Evolutionary conservation across 805 yeast species (phyloP).

Genomic region (fission yeast (Schizosaccharomyces pombe)): ASM294v3 CU329670.1:888501-889000

Average conservation of each 20-base stretch:
- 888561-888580: constrained; percentile 32
- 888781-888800: constrained; percentile 89
- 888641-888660: constrained; percentile 71
- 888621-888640: constrained; percentile 80
- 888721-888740: constrained; percentile 74
- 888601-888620: constrained; percentile 76
- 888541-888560: constrained; percentile 71
- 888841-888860: constrained; percentile 82
- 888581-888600: constrained; percentile 53
- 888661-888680: constrained; percentile 70
- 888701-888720: constrained; percentile 72
- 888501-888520: constrained; percentile 66
- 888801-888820: constrained; percentile 62
- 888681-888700: constrained; percentile 45
- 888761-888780: constrained; percentile 84
- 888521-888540: constrained; percentile 82
- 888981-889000: constrained; percentile 71
- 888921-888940: constrained; percentile 68
- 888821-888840: constrained; percentile 72
- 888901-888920: constrained; percentile 90
- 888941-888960: constrained; percentile 79
- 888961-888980: constrained; percentile 61
- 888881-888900: constrained; percentile 92
- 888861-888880: constrained; percentile 90
- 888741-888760: constrained; percentile 80